A percentile compares a stretch with the other conserved stretches of the same genome.
Conservation (phyloP, 257 asterid genomes). For the Ilex asprella region DNA sequence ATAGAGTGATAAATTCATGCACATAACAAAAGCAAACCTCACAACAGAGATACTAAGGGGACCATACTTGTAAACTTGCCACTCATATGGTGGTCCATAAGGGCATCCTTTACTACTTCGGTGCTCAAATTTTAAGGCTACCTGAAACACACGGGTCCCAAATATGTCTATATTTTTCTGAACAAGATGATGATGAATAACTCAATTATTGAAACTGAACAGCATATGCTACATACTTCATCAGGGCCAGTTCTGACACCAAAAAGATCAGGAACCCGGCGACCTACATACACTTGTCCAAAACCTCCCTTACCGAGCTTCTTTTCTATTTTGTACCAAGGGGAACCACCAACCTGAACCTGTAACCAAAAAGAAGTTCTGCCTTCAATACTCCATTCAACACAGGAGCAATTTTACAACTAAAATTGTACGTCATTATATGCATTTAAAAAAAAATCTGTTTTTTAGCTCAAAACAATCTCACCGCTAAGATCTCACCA, state of each 20-base stretch:
- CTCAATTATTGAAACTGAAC: neutral
- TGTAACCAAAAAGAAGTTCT: neutral
- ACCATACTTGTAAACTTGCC: conserved; percentile 55
- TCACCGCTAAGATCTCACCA: no score
- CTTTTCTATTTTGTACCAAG: neutral
- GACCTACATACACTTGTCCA: neutral
- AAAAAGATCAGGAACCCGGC: neutral
- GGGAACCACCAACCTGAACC: conserved; percentile 2
- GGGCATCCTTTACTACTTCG: conserved; percentile 40
- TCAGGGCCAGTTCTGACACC: conserved; percentile 13
- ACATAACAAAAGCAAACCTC: conserved; percentile 3
- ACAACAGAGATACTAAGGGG: neutral
- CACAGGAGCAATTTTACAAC: neutral
- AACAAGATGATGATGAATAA: neutral
- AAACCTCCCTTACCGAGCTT: neutral
- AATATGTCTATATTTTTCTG: neutral
- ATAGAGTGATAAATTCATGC: conserved; percentile 6
- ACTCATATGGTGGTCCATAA: conserved; percentile 45
- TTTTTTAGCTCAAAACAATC: neutral
- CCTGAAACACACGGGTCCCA: conserved; percentile 8
- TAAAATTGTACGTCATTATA: neutral
- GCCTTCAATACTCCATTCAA: no score
- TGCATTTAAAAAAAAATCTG: neutral
- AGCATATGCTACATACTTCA: neutral
- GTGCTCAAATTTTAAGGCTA: conserved; percentile 54